A percentile compares a stretch with the other conserved stretches of the same genome.
Conservation (phyloP, 768 basidiomycete species). For the Naematelia encephala region DNA sequence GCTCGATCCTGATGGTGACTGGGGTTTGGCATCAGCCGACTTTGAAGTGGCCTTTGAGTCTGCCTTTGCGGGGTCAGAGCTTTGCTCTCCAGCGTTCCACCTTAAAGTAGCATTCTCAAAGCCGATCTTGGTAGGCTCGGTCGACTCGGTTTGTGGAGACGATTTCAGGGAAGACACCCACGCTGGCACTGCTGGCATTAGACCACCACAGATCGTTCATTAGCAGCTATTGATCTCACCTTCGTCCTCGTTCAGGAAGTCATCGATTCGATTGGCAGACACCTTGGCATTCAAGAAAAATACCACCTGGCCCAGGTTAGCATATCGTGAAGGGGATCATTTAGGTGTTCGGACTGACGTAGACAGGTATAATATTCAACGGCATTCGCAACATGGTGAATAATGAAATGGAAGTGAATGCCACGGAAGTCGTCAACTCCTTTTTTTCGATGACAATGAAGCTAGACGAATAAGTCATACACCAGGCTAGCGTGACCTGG, state of each 20-base stretch:
- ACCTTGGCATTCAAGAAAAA: slow-evolving; percentile 68
- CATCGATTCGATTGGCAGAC: slow-evolving; percentile 65
- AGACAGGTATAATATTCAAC: slow-evolving; percentile 69
- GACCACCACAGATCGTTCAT: not conserved
- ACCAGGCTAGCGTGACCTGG: too few relatives aligned
- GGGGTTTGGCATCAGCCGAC: slow-evolving; percentile 1
- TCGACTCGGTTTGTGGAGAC: slow-evolving; percentile 11
- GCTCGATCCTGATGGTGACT: slow-evolving; percentile 7
- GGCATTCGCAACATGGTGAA: slow-evolving; percentile 76
- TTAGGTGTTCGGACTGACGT: slow-evolving; percentile 29
- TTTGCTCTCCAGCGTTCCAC: slow-evolving; percentile 59
- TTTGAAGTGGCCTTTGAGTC: not conserved
- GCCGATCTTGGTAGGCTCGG: slow-evolving; percentile 54
- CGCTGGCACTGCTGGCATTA: slow-evolving; percentile 56
- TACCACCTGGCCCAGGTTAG: slow-evolving; percentile 51
- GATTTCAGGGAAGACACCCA: slow-evolving; percentile 66
- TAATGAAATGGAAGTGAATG: slow-evolving; percentile 82
- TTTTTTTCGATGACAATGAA: slow-evolving; percentile 67
- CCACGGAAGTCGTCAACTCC: slow-evolving; percentile 69
- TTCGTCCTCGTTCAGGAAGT: slow-evolving; percentile 68
- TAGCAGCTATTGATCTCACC: slow-evolving; percentile 7
- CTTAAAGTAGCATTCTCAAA: slow-evolving; percentile 62
- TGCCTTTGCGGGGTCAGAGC: slow-evolving; percentile 50
- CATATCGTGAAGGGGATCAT: not conserved
- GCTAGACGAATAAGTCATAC: slow-evolving; percentile 71